A percentile compares a stretch with the other conserved stretches of the same genome.
These are phyloP conservation scores for Casaregolazyma lundiana DNA, from an alignment of 1,139 yeast species.

Conservation along the genomic window DNA sequence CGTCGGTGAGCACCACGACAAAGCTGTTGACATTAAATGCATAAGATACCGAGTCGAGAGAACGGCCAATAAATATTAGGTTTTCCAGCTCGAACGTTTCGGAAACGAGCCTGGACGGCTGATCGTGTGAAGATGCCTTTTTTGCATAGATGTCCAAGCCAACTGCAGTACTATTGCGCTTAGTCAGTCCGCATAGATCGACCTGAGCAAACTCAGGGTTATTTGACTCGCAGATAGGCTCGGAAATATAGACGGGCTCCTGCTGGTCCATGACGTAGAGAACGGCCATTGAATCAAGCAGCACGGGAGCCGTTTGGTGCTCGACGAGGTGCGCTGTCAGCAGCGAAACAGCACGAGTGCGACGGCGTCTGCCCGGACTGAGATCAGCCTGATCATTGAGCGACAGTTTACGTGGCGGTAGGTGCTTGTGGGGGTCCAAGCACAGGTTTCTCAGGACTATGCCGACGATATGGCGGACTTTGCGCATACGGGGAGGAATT, in stretches of 20 bases:
- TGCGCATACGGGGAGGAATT: constrained; percentile 19
- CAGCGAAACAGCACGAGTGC: not conserved
- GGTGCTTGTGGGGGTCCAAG: constrained; percentile 2
- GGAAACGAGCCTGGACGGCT: constrained; percentile 8
- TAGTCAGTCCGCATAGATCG: constrained; percentile 18
- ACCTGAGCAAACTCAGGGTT: constrained; percentile 37
- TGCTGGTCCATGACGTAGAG: constrained; percentile 32
- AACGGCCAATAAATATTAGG: constrained; percentile 23
- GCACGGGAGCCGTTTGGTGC: constrained; percentile 14
- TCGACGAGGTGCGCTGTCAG: constrained; percentile 10
- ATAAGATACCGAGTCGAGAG: constrained; percentile 20
- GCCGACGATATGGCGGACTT: constrained; percentile 24
- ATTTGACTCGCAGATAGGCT: constrained; percentile 32
- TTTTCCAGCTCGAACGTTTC: constrained; percentile 17
- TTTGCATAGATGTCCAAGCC: constrained; percentile 19
- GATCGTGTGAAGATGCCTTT: not conserved
- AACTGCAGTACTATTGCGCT: constrained; percentile 16
- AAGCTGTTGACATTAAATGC: constrained; percentile 32
- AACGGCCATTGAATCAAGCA: constrained; percentile 38
- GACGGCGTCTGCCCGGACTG: not conserved
- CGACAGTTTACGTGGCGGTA: not conserved
- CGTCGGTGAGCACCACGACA: constrained; percentile 38
- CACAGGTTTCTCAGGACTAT: constrained; percentile 19
- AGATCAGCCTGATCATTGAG: not conserved
- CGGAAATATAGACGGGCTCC: constrained; percentile 41